phyloP scores from a whole-genome alignment of 345 rosid species.

The Conringia planisiliqua region DNA sequence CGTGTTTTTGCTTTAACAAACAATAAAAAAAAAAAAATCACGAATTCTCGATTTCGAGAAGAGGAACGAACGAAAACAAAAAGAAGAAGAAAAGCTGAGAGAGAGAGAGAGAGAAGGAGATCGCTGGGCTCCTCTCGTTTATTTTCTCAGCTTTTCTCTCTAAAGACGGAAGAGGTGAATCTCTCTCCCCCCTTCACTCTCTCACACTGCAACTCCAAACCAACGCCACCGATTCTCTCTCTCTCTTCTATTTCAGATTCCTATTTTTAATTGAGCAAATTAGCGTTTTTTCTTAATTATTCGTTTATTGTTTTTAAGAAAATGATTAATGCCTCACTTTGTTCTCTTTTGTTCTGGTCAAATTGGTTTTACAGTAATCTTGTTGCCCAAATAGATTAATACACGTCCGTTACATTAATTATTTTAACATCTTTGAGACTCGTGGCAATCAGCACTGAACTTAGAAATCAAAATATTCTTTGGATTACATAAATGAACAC shows the following conservation, averaged over 20 bases:
- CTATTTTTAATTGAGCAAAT: constrained; percentile 1
- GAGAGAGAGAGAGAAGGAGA: constrained; percentile 18
- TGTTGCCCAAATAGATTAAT: no score
- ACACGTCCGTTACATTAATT: no score
- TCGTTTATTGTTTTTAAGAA: background rate
- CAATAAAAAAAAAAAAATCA: background rate
- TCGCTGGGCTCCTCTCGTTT: background rate
- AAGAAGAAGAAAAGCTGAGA: background rate
- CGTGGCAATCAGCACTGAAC: no score
- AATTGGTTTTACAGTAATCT: background rate
- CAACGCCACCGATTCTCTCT: constrained; percentile 6
- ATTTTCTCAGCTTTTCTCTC: background rate
- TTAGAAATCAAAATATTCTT: background rate
- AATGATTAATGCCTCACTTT: background rate
- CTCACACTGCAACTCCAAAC: constrained; percentile 26
- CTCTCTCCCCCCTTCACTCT: constrained; percentile 13
- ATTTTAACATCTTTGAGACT: no score
- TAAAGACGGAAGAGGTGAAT: background rate
- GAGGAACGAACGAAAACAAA: background rate
- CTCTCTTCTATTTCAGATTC: background rate
- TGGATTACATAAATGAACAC: background rate
- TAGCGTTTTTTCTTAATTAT: background rate
- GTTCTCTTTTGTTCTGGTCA: background rate
- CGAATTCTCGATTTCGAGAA: background rate
- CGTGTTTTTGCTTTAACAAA: background rate